Evolutionary conservation across 1,284 basidiomycete species (phyloP).

Genomic region (Boletus sp.): DNA sequence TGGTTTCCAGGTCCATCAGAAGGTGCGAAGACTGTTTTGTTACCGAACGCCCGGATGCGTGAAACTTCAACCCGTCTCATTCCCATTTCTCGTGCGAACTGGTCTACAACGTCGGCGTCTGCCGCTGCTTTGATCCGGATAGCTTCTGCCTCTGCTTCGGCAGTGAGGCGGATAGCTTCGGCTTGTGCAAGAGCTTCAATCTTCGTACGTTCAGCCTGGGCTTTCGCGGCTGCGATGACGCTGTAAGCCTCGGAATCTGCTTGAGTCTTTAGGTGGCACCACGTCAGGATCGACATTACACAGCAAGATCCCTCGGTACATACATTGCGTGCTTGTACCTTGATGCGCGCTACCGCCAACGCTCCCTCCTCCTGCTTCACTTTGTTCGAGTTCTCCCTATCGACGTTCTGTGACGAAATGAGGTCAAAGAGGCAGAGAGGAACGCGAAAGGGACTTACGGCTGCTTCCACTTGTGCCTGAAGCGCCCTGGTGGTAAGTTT

Average conservation of each 20-base stretch:
- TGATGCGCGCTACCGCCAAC: slow-evolving; percentile 70
- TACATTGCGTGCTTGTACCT: slow-evolving; percentile 62
- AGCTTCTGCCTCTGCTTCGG: slow-evolving; percentile 70
- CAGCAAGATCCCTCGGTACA: slow-evolving; percentile 1
- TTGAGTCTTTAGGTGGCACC: slow-evolving; percentile 42
- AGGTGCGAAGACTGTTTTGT: slow-evolving; percentile 69
- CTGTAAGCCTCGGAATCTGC: slow-evolving; percentile 72
- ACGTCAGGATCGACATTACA: slow-evolving; percentile 10
- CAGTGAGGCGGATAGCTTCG: slow-evolving; percentile 64
- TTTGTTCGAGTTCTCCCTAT: slow-evolving; percentile 79
- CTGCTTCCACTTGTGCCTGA: slow-evolving; percentile 79
- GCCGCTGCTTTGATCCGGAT: slow-evolving; percentile 60
- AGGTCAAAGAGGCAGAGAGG: neutral
- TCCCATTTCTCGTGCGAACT: slow-evolving; percentile 74
- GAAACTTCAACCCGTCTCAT: slow-evolving; percentile 60
- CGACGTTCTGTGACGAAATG: slow-evolving; percentile 54
- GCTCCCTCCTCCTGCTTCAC: slow-evolving; percentile 79
- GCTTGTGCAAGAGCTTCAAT: slow-evolving; percentile 74
- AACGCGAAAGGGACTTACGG: slow-evolving; percentile 41
- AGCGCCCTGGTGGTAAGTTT: slow-evolving; percentile 76
- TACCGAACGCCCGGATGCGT: slow-evolving; percentile 61
- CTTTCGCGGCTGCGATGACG: slow-evolving; percentile 68
- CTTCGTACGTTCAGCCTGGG: slow-evolving; percentile 62
- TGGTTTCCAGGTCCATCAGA: slow-evolving; percentile 52
- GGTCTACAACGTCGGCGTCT: slow-evolving; percentile 55